Evolutionary conservation across 805 yeast species (phyloP), one percentile per base, ranked within the genome.

Genomic region (Saccharomycopsis sp.): DNA sequence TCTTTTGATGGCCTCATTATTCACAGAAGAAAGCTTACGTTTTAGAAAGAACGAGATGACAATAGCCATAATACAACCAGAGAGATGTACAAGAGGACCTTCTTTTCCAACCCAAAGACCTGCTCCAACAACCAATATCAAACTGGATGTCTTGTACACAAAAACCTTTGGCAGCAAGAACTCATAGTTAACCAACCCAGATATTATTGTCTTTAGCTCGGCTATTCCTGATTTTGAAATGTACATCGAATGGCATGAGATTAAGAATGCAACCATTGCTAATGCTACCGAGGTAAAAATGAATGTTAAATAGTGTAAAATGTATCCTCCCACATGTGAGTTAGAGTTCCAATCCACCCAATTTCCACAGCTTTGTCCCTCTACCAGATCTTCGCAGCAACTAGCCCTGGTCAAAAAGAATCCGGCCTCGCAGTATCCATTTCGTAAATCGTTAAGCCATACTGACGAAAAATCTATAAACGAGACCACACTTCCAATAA

Each of bases 41-140:
- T 52, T 29, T 67, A 58, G 53, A 72, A 56, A 62, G 51, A 2
- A 75, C 70, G 55, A 74, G 68, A 2, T 65, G 52, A 80, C 68
- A 7, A 79, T 57, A 57, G 71, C 44, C 64, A 84, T 71, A 65
- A 83, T 73, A 62, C 88, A 82, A 63, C 88, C 82, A 0, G 93
- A 79, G 2, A 89, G 80, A 69, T 90, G 96, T 24, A 88, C 92
- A 57, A 90, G 69, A 0, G 97, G 96, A 1, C 96, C 96, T 65
- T 89, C 97, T 66, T 83, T 84, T 3, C 97, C 96, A 3, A 87
- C 77, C 89, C 93, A 87, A 1, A 89, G 66, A 0, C 96, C 96
- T 1, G 89, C 81, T 22, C 91, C 84, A 2, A 87, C 85, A 15
- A 86, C 85, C 53, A 87, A 71, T 3, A 83, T 73, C 53, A 89